These are phyloP conservation scores for Arthromyces matolae DNA, from an alignment of 768 basidiomycete genomes.

Conservation along the genomic window DNA sequence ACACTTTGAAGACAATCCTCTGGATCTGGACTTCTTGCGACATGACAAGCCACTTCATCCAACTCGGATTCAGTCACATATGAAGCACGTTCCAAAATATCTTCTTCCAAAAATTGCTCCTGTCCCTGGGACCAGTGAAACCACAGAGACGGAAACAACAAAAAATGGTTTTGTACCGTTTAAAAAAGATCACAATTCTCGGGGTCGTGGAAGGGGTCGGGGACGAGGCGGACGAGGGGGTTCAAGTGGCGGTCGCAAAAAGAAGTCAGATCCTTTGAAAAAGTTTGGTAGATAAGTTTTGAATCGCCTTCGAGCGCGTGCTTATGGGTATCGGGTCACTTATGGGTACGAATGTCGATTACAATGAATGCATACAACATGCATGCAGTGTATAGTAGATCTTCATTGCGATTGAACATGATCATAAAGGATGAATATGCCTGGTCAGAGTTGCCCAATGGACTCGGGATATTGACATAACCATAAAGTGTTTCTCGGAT, in stretches of 20 bases:
- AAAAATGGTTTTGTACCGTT: conserved; percentile 68
- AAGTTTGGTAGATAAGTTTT: conserved; percentile 53
- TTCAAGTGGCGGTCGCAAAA: conserved; percentile 51
- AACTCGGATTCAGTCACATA: conserved; percentile 83
- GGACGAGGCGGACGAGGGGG: conserved; percentile 53
- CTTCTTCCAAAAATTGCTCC: conserved; percentile 79
- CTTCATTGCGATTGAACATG: too few species aligned
- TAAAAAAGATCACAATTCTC: conserved; percentile 46
- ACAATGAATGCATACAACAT: too few species aligned
- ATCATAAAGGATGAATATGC: too few species aligned
- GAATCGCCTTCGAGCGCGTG: too few species aligned
- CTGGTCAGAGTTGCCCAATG: too few species aligned
- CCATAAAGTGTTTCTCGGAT: too few species aligned
- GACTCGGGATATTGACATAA: too few species aligned
- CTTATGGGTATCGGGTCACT: too few species aligned
- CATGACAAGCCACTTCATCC: conserved; percentile 96
- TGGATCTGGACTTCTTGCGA: conserved; percentile 86
- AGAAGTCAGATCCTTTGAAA: conserved; percentile 79
- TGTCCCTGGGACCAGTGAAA: conserved; percentile 38
- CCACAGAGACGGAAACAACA: conserved; percentile 20
- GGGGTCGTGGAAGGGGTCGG: conserved; percentile 53
- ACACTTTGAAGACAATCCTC: conserved; percentile 95
- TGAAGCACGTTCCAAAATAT: conserved; percentile 95
- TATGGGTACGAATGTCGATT: too few species aligned
- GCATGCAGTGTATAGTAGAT: too few species aligned